Conservation (phyloP, 1,284 basidiomycete species). For the Cystobasidium pallidum region DNA sequence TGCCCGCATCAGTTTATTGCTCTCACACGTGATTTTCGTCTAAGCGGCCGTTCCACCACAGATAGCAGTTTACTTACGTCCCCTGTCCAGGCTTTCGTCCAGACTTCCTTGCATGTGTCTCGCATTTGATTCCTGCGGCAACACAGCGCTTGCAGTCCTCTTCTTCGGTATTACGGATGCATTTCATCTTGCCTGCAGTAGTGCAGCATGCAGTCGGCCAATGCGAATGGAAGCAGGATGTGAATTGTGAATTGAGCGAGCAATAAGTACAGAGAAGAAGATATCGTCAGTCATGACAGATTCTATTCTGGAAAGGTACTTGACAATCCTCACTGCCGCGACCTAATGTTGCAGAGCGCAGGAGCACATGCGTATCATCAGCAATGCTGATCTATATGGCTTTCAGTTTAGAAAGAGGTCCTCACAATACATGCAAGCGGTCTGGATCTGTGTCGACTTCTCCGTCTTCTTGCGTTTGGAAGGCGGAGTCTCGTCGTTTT, state of each 20-base stretch:
- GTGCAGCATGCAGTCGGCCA: too few species aligned
- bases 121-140: slow-evolving; percentile 25
- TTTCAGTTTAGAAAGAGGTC: too few species aligned
- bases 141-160: slow-evolving; percentile 32
- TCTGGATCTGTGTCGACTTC: slow-evolving; percentile 16
- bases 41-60: background rate
- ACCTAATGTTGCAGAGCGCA: background rate
- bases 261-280: too few species aligned
- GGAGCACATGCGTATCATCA: too few species aligned
- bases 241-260: too few species aligned
- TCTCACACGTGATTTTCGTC: background rate
- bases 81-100: slow-evolving; percentile 18
- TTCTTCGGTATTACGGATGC: slow-evolving; percentile 16
- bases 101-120: slow-evolving; percentile 22
- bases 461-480: slow-evolving; percentile 15
- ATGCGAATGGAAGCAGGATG: too few species aligned
- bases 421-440: slow-evolving; percentile 26
- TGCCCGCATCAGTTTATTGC: background rate
- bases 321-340: slow-evolving; percentile 4
- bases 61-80: background rate
- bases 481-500: background rate
- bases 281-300: too few species aligned
- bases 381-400: too few species aligned
- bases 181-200: slow-evolving; percentile 43
- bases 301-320: too few species aligned